Evolutionary conservation across 148 eudicot genomes (phyloP), one percentile per base, ranked within the genome.

Genomic region (Spergularia marina): DNA sequence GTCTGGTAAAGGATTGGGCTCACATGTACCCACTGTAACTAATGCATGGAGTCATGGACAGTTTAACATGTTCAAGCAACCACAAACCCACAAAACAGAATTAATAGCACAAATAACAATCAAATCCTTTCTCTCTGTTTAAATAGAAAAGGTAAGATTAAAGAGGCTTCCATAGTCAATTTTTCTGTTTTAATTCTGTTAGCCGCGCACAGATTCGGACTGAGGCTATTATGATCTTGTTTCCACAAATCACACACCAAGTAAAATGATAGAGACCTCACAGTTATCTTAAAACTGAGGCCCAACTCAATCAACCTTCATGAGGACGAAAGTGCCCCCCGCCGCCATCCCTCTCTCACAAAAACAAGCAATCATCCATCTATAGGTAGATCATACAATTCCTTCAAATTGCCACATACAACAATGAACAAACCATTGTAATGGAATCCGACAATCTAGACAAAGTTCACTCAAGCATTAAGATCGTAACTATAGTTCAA

Each of bases 31-130:
- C 18, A 58, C 18, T 58, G 30, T 20, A 58, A 23, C 62, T n/a
- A n/a, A 58, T 58, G 25, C 62, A 58, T 58, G 62, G 62, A 58
- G 18, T 1, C 62, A 58, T 58, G 62, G 62, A n/a, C 62, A n/a
- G 23, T n/a, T 23, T 12, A 61, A 12, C 67, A 34, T 63, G 47
- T 36, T 14, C 7, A 63, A 63, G 67, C 67, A 13, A 15, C 67
- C 67, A 36, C 6, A 36, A 12, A 39, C 36, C 36, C 15, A 63
- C 67, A 63, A 44, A 49, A 13, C 47, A 63, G 49, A 44, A 44
- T 44, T 5, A 58, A 23, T 11, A 58, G 30, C 12, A 20, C 62
- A 58, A 18, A 58, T 18, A 58, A 58, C 30, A 20, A 18, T 1
- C 2, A 6, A 20, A 23, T 56, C 15, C 2, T 56, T 18, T 6